Percentiles rank a stretch among this genome's conserved stretches.
phyloP scores from a whole-genome alignment of 331 rosid species.

The Rosa hybrid region DNA sequence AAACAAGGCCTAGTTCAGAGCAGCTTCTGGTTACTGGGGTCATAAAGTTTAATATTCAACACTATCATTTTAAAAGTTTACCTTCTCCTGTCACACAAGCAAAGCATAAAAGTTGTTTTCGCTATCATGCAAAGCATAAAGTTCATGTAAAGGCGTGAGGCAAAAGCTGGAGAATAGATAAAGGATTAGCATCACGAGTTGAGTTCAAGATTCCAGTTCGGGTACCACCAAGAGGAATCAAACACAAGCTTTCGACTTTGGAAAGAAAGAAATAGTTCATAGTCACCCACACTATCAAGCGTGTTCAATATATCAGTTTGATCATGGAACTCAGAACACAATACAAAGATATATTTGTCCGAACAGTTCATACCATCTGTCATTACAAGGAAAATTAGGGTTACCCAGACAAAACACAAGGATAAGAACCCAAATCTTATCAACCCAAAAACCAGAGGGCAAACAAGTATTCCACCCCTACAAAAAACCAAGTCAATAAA shows the following conservation, averaged over 20 bases:
- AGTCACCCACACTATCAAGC: not conserved
- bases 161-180: not conserved
- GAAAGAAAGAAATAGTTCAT: not conserved
- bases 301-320: not conserved
- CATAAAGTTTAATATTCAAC: not conserved
- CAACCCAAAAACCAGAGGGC: constrained; percentile 51
- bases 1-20: not conserved
- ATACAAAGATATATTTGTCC: constrained; percentile 24
- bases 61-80: constrained; percentile 10
- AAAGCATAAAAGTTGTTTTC: constrained; percentile 21
- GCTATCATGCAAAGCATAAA: constrained; percentile 7
- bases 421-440: constrained; percentile 46
- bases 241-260: not conserved
- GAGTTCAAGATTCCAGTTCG: constrained; percentile 5
- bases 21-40: not conserved
- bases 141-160: not conserved
- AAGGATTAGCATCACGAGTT: not conserved
- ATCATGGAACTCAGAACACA: constrained; percentile 14
- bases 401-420: constrained; percentile 42
- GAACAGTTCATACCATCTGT: constrained; percentile 30
- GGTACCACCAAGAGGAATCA: constrained; percentile 12
- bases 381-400: constrained; percentile 44
- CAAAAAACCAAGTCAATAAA: constrained; percentile 33
- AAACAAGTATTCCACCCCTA: constrained; percentile 45
- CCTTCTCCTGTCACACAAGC: constrained; percentile 22